Conservation (phyloP, 2,329 filamentous ascomycete species). For the Fusarium mundagurra region DNA sequence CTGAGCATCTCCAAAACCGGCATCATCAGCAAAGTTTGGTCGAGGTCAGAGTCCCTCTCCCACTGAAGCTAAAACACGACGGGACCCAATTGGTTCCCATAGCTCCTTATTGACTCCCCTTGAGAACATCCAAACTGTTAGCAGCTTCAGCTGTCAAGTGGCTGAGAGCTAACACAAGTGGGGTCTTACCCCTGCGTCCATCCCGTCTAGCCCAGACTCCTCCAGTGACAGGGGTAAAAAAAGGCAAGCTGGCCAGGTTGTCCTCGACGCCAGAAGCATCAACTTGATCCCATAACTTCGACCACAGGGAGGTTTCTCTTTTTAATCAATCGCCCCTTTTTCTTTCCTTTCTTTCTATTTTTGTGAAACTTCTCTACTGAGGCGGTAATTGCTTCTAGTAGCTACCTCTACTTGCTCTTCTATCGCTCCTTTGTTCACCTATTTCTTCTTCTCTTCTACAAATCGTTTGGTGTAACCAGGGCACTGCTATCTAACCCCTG, state of each 20-base stretch:
- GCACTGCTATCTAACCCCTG: slow-evolving; percentile 28
- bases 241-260: slow-evolving; percentile 42
- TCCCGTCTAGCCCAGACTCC: slow-evolving; percentile 7
- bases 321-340: slow-evolving; percentile 27
- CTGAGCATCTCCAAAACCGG: neutral
- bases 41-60: neutral
- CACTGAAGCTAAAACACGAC: slow-evolving; percentile 6
- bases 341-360: slow-evolving; percentile 17
- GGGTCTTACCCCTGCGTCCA: slow-evolving; percentile 40
- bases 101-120: neutral
- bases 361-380: slow-evolving; percentile 14
- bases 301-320: slow-evolving; percentile 33
- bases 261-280: slow-evolving; percentile 35
- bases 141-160: slow-evolving; percentile 34
- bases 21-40: neutral
- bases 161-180: slow-evolving; percentile 31
- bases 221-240: slow-evolving; percentile 28
- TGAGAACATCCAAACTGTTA: slow-evolving; percentile 24
- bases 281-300: slow-evolving; percentile 36
- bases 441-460: slow-evolving; percentile 22
- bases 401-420: slow-evolving; percentile 30
- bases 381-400: slow-evolving; percentile 33
- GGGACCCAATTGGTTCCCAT: slow-evolving; percentile 6
- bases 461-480: slow-evolving; percentile 17
- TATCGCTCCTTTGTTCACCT: slow-evolving; percentile 38